Conservation (phyloP, 352 stramenopile species). For the Globisporangium ultimum region DNA sequence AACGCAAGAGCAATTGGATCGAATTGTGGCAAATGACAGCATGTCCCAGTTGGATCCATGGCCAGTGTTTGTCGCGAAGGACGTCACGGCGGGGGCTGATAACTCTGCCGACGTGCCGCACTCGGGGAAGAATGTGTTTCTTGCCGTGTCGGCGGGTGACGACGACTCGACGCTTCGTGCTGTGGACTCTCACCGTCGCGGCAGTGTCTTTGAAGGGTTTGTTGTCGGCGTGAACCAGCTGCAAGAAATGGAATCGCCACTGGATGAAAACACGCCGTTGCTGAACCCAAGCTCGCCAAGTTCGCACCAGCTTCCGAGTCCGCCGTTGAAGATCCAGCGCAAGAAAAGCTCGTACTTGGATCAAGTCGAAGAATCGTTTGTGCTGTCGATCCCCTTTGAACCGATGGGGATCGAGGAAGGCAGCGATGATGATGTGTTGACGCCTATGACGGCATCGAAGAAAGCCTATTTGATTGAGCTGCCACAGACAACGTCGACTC, state of each 20-base stretch:
- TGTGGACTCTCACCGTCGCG: conserved; percentile 44
- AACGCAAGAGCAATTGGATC: conserved; percentile 63
- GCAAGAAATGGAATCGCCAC: conserved; percentile 34
- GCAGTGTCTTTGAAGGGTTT: conserved; percentile 76
- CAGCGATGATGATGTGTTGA: conserved; percentile 17
- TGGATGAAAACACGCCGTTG: conserved; percentile 58
- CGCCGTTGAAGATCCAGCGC: conserved; percentile 43
- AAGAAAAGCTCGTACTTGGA: conserved; percentile 75
- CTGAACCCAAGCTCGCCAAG: conserved; percentile 30
- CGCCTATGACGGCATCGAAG: conserved; percentile 36
- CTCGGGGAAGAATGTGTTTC: conserved; percentile 67
- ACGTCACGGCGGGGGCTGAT: conserved; percentile 18
- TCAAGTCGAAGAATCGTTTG: conserved; percentile 68
- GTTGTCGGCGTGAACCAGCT: conserved; percentile 80
- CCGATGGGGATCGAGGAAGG: conserved; percentile 22
- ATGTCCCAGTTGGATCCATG: conserved; percentile 62
- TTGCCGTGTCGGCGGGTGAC: conserved; percentile 70
- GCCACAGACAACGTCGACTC: conserved; percentile 36
- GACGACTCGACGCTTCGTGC: conserved; percentile 77
- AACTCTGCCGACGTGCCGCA: conserved; percentile 12
- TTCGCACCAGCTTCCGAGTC: conserved; percentile 20
- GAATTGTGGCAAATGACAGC: conserved; percentile 52
- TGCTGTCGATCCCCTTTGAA: conserved; percentile 77
- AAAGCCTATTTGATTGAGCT: conserved; percentile 82
- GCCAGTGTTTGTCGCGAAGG: conserved; percentile 78